phyloP scores from a whole-genome alignment of 257 asterid genomes.

The Capsicum rhomboideum region DNA sequence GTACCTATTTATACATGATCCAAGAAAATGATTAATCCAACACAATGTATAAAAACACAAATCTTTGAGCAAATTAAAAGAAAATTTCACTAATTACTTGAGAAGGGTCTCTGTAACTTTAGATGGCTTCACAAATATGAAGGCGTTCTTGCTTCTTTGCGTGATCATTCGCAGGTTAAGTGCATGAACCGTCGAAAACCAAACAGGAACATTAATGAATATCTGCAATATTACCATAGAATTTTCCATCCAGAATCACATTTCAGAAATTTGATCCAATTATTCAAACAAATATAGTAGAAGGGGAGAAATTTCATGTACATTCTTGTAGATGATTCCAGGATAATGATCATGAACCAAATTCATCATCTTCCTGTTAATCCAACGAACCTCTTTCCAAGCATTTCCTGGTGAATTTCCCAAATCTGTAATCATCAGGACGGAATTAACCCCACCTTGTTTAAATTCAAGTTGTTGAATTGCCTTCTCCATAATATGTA shows the following conservation, averaged over 20 bases:
- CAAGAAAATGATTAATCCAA: background rate
- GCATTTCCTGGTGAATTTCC: constrained; percentile 35
- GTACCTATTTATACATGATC: constrained; percentile 23
- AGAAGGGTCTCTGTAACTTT: constrained; percentile 66
- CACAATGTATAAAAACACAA: background rate
- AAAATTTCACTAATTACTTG: constrained; percentile 32
- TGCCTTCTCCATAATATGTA: constrained; percentile 54
- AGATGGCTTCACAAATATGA: constrained; percentile 54
- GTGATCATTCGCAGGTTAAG: constrained; percentile 44
- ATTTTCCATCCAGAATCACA: background rate
- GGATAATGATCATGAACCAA: constrained; percentile 62
- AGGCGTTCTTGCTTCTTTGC: constrained; percentile 49
- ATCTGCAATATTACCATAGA: constrained; percentile 37
- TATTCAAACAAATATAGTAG: background rate
- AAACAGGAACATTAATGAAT: constrained; percentile 61
- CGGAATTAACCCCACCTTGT: constrained; percentile 55
- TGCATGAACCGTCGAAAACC: constrained; percentile 57
- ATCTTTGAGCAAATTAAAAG: background rate
- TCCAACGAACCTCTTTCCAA: constrained; percentile 38
- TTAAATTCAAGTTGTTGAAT: constrained; percentile 38
- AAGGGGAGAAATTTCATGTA: constrained; percentile 6
- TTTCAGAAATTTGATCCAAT: background rate
- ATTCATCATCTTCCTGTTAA: constrained; percentile 37
- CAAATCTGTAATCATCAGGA: constrained; percentile 56
- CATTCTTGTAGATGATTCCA: constrained; percentile 58